Evolutionary conservation across 2,329 filamentous ascomycete species (phyloP).

Genomic region (Sordariomycetes sp.): DNA sequence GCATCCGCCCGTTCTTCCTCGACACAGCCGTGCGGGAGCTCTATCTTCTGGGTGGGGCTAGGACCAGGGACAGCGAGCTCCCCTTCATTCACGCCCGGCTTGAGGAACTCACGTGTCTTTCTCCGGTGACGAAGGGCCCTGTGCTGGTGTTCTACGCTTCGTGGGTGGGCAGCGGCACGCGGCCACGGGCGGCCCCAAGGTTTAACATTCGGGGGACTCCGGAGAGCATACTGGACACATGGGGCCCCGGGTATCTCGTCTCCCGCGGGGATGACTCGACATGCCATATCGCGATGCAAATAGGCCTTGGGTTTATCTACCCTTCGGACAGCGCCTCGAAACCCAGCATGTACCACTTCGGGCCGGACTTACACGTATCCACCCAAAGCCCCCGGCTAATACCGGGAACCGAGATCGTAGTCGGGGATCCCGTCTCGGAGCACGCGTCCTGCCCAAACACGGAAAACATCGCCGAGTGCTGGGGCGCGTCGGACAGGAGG

Average conservation of each 20-base stretch:
- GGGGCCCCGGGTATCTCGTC: neutral
- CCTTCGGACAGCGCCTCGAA: neutral
- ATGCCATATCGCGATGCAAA: neutral
- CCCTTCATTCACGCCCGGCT: neutral
- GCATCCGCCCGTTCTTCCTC: neutral
- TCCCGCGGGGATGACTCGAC: neutral
- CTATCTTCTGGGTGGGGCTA: neutral
- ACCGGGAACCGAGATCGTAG: neutral
- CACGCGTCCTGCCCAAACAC: neutral
- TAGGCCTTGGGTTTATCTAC: neutral
- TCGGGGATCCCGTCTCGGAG: neutral
- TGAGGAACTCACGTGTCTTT: neutral
- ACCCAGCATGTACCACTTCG: neutral
- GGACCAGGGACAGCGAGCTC: neutral
- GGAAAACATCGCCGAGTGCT: neutral
- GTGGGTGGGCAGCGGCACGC: neutral
- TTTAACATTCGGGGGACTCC: neutral
- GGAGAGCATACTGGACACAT: neutral
- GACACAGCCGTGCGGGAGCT: neutral
- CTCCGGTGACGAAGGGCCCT: neutral
- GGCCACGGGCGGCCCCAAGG: neutral
- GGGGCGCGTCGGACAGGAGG: neutral
- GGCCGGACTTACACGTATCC: neutral
- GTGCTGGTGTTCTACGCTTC: neutral
- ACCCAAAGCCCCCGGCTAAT: neutral